Evolutionary conservation across 2,329 filamentous ascomycete species (phyloP).

Genomic region (Scorias spongiosa): DNA sequence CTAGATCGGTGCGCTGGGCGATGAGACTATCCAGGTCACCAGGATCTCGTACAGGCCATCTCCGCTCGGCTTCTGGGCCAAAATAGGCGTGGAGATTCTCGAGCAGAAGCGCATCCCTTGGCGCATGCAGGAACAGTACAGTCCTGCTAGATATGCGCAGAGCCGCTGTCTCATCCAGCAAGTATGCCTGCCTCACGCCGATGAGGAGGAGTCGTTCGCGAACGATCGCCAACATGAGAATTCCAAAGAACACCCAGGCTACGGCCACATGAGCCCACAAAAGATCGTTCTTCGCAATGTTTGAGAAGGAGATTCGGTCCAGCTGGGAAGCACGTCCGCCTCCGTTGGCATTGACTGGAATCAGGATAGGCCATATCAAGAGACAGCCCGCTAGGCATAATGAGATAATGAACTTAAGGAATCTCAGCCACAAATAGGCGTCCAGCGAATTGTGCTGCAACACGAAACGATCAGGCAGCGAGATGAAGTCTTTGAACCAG

Average conservation of each 20-base stretch:
- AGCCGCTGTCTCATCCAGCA: conserved; percentile 28
- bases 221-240: conserved; percentile 27
- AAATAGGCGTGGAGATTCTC: conserved; percentile 20
- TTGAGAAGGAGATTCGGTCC: conserved; percentile 21
- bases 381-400: conserved; percentile 27
- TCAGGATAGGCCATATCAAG: conserved; percentile 32
- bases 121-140: conserved; percentile 33
- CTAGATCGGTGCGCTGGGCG: conserved; percentile 27
- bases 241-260: conserved; percentile 27
- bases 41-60: conserved; percentile 31
- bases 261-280: conserved; percentile 31
- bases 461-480: conserved; percentile 29
- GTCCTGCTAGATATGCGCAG: conserved; percentile 31
- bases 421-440: conserved; percentile 33
- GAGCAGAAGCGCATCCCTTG: conserved; percentile 15
- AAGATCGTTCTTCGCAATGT: conserved; percentile 25
- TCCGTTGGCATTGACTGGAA: conserved; percentile 31
- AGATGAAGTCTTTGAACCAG: conserved; percentile 35
- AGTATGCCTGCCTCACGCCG: conserved; percentile 33
- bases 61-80: conserved; percentile 22
- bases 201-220: conserved; percentile 33
- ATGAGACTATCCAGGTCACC: conserved; percentile 30
- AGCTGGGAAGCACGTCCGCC: conserved; percentile 18
- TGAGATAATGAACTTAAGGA: conserved; percentile 29
- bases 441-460: conserved; percentile 35